Base-by-base conservation (phyloP, 2,329 filamentous ascomycete genomes). In the Nemania abortiva region DNA sequence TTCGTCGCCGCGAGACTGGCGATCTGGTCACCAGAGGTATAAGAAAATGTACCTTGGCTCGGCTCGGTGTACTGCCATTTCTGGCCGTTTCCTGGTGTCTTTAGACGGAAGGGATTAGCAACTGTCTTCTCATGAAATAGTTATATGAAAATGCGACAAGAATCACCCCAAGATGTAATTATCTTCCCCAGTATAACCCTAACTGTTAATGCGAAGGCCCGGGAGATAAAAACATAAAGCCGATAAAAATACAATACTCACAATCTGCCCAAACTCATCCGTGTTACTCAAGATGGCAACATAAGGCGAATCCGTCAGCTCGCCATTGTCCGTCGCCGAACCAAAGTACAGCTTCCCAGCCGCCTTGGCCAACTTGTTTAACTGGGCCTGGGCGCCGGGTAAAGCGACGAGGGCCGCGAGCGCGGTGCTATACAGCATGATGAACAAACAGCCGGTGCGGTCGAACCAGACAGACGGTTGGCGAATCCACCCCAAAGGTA, bases 11-110 rank as follows among this genome's bases (percentile, higher is more conserved):
- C 86, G 20, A 86, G 79, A 55, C 82, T 79, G 50, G 85, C 79
- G 22, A 88, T 81, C 59, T 84, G 82, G 58, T 92, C 88, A 47
- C 87, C 90, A 1, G 82, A 79, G 6, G 83, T 83, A 78, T 85
- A 92, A 74, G 84, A 85, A 82, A 92, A 92, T 54, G 82, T 77
- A 42, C 83, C 84, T 54, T 84, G 85, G 49, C 80, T 77, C 0
- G 88, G 87, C 82, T 93, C 88, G 18, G 84, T 90, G 70, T 84
- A 82, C 68, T 89, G 84, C 89, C 89, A 92, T 83, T 89, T 86
- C 78, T 89, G 86, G 2, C 85, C 84, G 76, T 92, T 92, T 57
- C 86, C 87, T 0, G 89, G 88, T 0, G 89, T 91, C 61, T 68
- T 61, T 1, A 22, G 31, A 49, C 11, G 24, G 1, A 18, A n/a